Evolutionary conservation across 1,284 basidiomycete species (phyloP), one percentile per base, ranked within the genome.

Genomic region (Melampsora allii-populina): DNA sequence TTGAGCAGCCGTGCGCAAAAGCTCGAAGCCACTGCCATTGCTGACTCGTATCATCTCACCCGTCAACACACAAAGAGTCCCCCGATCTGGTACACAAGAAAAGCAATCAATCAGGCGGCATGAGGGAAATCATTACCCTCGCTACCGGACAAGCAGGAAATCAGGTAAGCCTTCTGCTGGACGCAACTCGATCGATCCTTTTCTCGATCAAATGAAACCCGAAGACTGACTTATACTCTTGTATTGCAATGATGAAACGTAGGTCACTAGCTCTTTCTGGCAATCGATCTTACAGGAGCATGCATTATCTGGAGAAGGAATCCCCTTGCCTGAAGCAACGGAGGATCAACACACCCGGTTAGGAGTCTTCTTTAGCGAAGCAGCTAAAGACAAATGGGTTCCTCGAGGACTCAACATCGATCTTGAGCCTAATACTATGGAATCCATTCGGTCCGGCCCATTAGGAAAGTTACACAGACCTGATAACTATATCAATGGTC

Each of bases 281-380:
- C 84, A 86, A 76, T 87, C 88, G 85, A 84, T 91, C 64, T 84
- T 92, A n/a, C 86, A 86, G 12, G 90, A 92, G 82, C 90, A 92
- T 81, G 90, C 89, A 0, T 83, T 92, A 46, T 86, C 90, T 79
- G 82, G 85, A 21, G 83, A 85, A 29, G 90, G 90, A 80, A 90
- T 91, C 79, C 77, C 87, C 79, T n/a, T 42, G 39, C 73, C 63
- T 48, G 63, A 60, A 65, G 71, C 46, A 42, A 73, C 63, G 46
- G 58, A 48, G 19, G 79, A 76, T 59, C 77, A 81, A 67, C 77
- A 81, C 60, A 74, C 69, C 50, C 77, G 76, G 59, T 77, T 80
- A 56, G 79, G 79, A 56, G 80, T 82, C 64, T 82, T 82, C 77
- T 81, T 82, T 61, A 79, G 81, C 72, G 79, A 79, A 21, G 78